Percentiles rank a stretch among this genome's conserved stretches.
Conservation (phyloP, 495 filamentous ascomycete genomes). For the Lasiosphaeriaceae sp. region DNA sequence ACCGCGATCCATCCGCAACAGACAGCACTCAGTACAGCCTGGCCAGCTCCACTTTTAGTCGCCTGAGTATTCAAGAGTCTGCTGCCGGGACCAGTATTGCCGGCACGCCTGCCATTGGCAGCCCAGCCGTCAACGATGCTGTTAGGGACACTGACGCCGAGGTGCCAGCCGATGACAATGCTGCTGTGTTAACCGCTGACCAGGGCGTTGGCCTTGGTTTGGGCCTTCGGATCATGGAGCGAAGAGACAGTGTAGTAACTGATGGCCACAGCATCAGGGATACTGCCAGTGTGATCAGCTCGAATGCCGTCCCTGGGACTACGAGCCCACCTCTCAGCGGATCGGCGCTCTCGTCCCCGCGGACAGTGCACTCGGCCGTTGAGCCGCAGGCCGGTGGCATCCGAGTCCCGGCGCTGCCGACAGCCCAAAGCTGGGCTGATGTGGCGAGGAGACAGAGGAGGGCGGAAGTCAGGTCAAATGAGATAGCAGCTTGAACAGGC, state of each 20-base stretch:
- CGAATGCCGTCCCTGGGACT: conserved; percentile 1
- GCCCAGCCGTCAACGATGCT: conserved; percentile 4
- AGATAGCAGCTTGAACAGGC: no score
- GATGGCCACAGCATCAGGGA: conserved; percentile 9
- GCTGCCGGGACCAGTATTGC: conserved; percentile 22
- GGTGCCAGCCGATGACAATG: not conserved
- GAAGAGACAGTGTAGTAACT: conserved; percentile 16
- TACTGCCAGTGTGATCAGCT: conserved; percentile 17
- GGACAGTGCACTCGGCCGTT: conserved; percentile 10
- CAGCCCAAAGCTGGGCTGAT: conserved; percentile 33
- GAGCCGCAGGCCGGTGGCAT: conserved; percentile 6
- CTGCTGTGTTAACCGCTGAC: not conserved
- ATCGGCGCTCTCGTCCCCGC: conserved; percentile 23
- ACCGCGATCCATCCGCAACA: conserved; percentile 28
- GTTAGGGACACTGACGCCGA: not conserved
- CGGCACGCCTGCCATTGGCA: conserved; percentile 18
- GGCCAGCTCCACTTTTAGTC: conserved; percentile 29
- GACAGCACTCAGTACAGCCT: conserved; percentile 35
- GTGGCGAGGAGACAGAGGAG: conserved; percentile 16
- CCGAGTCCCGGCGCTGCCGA: conserved; percentile 25
- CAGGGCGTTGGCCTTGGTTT: conserved; percentile 16
- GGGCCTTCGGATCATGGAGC: conserved; percentile 10
- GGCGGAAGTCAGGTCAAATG: not conserved
- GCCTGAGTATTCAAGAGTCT: conserved; percentile 13
- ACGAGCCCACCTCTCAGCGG: conserved; percentile 13